A percentile compares a stretch with the other conserved stretches of the same genome.
phyloP scores from a whole-genome alignment of 2,329 filamentous ascomycete species.

The Diaporthe eres region DNA sequence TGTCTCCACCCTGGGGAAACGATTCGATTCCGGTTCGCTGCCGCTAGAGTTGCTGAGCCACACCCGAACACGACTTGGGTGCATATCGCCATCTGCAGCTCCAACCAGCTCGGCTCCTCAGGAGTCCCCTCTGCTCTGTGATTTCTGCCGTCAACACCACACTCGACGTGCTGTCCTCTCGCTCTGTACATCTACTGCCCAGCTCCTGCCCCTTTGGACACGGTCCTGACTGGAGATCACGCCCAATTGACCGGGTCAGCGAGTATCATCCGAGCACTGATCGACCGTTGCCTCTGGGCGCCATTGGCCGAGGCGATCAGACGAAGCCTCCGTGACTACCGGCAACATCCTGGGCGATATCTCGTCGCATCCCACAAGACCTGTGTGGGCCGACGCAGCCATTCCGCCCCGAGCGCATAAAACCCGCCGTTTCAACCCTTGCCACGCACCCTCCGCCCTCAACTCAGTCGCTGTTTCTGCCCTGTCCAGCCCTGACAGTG shows the following conservation, averaged over 20 bases:
- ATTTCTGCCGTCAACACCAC: conserved; percentile 23
- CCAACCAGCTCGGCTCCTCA: conserved; percentile 1
- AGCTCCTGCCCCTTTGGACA: not conserved
- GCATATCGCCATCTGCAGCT: conserved; percentile 27
- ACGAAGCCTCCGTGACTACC: conserved; percentile 24
- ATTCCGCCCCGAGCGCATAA: conserved; percentile 34
- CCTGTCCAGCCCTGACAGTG: conserved; percentile 18
- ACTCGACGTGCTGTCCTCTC: conserved; percentile 10
- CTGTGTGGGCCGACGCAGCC: conserved; percentile 29
- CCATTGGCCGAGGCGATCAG: conserved; percentile 33
- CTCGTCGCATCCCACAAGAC: conserved; percentile 27
- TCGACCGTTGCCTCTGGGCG: conserved; percentile 21
- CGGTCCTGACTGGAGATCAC: conserved; percentile 28
- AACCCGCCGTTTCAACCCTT: conserved; percentile 34
- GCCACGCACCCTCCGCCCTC: conserved; percentile 17
- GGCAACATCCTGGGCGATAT: conserved; percentile 29
- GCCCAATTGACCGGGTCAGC: conserved; percentile 11
- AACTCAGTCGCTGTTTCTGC: conserved; percentile 5
- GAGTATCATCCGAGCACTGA: conserved; percentile 27
- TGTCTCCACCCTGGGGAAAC: conserved; percentile 16
- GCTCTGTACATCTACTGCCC: conserved; percentile 3
- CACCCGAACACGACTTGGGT: conserved; percentile 18
- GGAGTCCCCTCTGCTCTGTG: not conserved
- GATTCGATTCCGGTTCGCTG: conserved; percentile 28
- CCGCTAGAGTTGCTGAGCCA: conserved; percentile 35